These are phyloP conservation scores for Lavandula angustifolia DNA, from an alignment of 257 asterid species.

Conservation along the genomic window DNA sequence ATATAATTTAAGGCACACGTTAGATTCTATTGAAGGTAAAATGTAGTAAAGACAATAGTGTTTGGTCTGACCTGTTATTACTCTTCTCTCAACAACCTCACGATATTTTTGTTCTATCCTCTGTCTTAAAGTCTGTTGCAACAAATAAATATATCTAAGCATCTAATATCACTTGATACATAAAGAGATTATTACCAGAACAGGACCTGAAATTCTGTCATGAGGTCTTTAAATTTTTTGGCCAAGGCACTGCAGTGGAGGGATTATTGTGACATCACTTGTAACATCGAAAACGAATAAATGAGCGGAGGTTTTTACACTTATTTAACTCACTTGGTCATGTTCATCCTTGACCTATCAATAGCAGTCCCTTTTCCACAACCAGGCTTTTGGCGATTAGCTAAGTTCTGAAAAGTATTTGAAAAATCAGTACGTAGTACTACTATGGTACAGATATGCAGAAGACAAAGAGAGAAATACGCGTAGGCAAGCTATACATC, in stretches of 20 bases:
- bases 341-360: slow-evolving; percentile 83
- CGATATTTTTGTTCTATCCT: slow-evolving; percentile 84
- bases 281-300: slow-evolving; percentile 16
- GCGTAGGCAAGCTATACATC: slow-evolving; percentile 49
- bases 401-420: slow-evolving; percentile 53
- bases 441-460: slow-evolving; percentile 2
- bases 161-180: background rate
- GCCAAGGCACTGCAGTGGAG: slow-evolving; percentile 57
- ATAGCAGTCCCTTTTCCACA: slow-evolving; percentile 81
- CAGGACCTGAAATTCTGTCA: slow-evolving; percentile 82
- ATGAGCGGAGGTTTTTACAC: background rate
- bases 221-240: slow-evolving; percentile 69
- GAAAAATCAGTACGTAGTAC: slow-evolving; percentile 20
- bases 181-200: background rate
- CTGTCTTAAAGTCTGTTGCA: slow-evolving; percentile 63
- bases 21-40: background rate
- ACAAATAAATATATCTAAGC: slow-evolving; percentile 15
- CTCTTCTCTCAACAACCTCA: slow-evolving; percentile 90
- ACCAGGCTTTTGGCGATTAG: slow-evolving; percentile 82
- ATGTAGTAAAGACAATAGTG: background rate
- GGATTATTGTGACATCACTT: slow-evolving; percentile 17
- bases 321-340: slow-evolving; percentile 60
- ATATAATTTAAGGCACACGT: slow-evolving; percentile 17
- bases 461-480: background rate
- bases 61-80: slow-evolving; percentile 62